A percentile compares a stretch with the other conserved stretches of the same genome.
Evolutionary conservation across 2,329 filamentous ascomycete genomes (phyloP).

Genomic region (Exophiala sideris): DNA sequence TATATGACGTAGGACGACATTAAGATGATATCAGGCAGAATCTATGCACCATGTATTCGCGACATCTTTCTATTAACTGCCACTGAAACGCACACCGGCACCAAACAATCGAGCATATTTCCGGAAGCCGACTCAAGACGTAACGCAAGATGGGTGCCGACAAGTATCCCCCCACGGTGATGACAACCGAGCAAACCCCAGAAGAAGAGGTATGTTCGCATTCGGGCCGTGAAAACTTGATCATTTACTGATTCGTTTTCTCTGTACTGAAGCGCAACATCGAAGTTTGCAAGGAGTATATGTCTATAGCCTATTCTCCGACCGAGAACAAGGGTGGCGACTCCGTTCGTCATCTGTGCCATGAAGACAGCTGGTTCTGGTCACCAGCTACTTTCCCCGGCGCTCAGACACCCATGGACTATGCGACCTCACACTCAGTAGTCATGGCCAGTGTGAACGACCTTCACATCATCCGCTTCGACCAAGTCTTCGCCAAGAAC

Average conservation of each 20-base stretch:
- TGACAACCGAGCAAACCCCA: constrained; percentile 14
- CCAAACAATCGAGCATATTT: too few relatives aligned
- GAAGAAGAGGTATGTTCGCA: constrained; percentile 13
- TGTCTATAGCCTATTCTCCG: constrained; percentile 38
- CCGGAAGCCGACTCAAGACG: too few relatives aligned
- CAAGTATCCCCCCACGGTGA: constrained; percentile 15
- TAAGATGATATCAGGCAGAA: too few relatives aligned
- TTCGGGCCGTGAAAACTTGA: too few relatives aligned
- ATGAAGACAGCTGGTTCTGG: constrained; percentile 34
- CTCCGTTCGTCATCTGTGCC: constrained; percentile 36
- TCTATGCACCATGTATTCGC: too few relatives aligned
- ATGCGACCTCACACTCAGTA: constrained; percentile 36
- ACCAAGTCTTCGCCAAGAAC: constrained; percentile 37
- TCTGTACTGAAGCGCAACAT: constrained; percentile 30
- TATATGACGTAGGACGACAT: too few relatives aligned
- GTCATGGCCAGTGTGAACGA: constrained; percentile 36
- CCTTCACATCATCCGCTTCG: constrained; percentile 37
- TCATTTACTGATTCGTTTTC: too few relatives aligned
- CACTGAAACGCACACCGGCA: too few relatives aligned
- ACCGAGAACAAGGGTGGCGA: constrained; percentile 34
- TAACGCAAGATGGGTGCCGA: constrained; percentile 1
- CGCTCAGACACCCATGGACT: constrained; percentile 37
- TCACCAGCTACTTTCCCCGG: constrained; percentile 39
- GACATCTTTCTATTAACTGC: too few relatives aligned
- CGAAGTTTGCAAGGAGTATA: constrained; percentile 36